Evolutionary conservation across 805 yeast species (phyloP).

Genomic region (Saccharomyces cerevisiae): DNA sequence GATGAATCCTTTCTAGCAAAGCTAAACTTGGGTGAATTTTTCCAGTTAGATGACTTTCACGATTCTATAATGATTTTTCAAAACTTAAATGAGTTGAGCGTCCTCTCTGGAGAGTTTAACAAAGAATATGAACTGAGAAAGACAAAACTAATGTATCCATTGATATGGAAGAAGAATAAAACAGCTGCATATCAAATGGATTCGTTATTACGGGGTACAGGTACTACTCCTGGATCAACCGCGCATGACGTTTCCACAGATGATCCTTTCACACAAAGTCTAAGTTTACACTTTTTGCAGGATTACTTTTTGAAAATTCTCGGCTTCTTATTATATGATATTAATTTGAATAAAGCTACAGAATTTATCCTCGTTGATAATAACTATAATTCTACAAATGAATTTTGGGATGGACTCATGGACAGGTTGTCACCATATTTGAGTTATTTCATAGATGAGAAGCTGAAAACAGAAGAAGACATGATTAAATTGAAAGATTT

Average conservation of each 20-base stretch:
- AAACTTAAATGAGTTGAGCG: conserved; percentile 57
- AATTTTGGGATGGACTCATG: conserved; percentile 66
- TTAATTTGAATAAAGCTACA: conserved; percentile 55
- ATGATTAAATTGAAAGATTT: conserved; percentile 50
- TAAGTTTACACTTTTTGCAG: conserved; percentile 31
- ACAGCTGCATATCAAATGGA: conserved; percentile 3
- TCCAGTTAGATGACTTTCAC: conserved; percentile 65
- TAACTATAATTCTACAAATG: conserved; percentile 46
- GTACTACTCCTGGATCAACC: conserved; percentile 19
- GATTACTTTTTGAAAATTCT: conserved; percentile 52
- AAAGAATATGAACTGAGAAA: conserved; percentile 67
- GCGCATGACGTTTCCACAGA: conserved; percentile 7
- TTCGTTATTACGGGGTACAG: conserved; percentile 2
- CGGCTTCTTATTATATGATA: conserved; percentile 75
- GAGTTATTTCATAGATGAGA: conserved; percentile 37
- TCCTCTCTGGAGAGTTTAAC: conserved; percentile 52
- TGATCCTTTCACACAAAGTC: conserved; percentile 22
- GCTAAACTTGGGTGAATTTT: conserved; percentile 28
- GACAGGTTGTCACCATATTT: conserved; percentile 54
- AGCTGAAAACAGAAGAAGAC: conserved; percentile 36
- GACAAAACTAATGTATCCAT: conserved; percentile 61
- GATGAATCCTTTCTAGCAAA: conserved; percentile 42
- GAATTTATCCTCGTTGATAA: conserved; percentile 55
- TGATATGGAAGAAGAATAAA: conserved; percentile 36
- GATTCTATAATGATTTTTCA: conserved; percentile 79